Evolutionary conservation across 129 eudicot genomes (phyloP).

Genomic region (Helianthus tuberosus): DNA sequence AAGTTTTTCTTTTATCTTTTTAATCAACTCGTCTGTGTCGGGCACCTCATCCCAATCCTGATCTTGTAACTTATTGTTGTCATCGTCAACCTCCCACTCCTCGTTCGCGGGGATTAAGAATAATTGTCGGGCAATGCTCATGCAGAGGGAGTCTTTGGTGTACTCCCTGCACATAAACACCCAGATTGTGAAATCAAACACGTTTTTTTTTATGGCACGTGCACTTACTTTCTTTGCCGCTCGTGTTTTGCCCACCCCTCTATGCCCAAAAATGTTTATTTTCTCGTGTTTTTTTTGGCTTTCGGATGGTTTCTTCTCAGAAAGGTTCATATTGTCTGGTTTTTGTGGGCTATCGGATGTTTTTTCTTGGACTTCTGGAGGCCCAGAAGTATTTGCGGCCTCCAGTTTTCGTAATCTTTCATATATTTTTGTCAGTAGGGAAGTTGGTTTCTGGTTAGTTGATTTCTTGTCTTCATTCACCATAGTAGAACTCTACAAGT

Average conservation of each 20-base stretch:
- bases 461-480: neutral
- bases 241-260: conserved; percentile 56
- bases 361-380: neutral
- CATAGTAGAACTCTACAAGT: conserved; percentile 8
- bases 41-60: neutral
- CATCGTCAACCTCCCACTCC: conserved; percentile 47
- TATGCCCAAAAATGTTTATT: conserved; percentile 31
- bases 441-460: neutral
- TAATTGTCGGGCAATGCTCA: conserved; percentile 49
- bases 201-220: neutral
- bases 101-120: conserved; percentile 19
- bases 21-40: neutral
- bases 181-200: conserved; percentile 36
- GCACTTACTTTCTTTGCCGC: conserved; percentile 37
- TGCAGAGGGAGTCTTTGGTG: conserved; percentile 21
- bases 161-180: conserved; percentile 28
- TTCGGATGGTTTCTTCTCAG: neutral
- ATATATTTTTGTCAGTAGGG: neutral
- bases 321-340: no score
- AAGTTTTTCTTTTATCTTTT: neutral
- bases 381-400: no score
- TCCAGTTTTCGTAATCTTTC: neutral
- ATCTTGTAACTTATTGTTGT: neutral
- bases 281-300: neutral
- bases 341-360: neutral